Evolutionary conservation across 1,284 basidiomycete genomes (phyloP).

Genomic region (Bjerkandera adusta): DNA sequence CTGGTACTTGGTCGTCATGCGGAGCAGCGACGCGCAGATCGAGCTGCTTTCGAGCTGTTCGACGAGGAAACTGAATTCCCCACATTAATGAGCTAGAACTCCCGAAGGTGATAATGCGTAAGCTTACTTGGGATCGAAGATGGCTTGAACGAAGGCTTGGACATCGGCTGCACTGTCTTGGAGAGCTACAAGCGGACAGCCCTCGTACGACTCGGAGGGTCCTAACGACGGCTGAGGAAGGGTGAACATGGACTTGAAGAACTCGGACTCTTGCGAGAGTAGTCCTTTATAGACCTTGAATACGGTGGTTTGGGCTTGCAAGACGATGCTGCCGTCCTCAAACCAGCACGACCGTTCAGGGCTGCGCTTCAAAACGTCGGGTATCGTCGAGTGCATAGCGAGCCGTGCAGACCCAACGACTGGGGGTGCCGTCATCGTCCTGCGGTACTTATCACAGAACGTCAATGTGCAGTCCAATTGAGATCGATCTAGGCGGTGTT

Average conservation of each 20-base stretch:
- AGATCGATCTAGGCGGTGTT: too few relatives aligned
- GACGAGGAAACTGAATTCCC: too few relatives aligned
- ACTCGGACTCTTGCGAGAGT: neutral
- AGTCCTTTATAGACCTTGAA: slow-evolving; percentile 17
- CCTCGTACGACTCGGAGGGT: slow-evolving; percentile 1
- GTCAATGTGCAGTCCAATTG: too few relatives aligned
- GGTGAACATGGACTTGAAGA: slow-evolving; percentile 6
- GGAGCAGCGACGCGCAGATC: neutral
- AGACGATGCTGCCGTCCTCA: slow-evolving; percentile 17
- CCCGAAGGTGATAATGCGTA: neutral
- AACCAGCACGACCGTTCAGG: slow-evolving; percentile 13
- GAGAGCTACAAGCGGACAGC: slow-evolving; percentile 4
- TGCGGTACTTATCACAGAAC: too few relatives aligned
- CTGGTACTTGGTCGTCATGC: neutral
- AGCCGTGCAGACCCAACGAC: too few relatives aligned
- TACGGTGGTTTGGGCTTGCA: slow-evolving; percentile 12
- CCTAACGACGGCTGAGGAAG: neutral
- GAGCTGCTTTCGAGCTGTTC: too few relatives aligned
- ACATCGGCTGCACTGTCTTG: neutral
- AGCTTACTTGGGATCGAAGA: slow-evolving; percentile 1
- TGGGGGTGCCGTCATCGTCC: too few relatives aligned
- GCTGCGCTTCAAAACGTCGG: too few relatives aligned
- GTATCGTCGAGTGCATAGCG: too few relatives aligned
- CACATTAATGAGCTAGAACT: neutral
- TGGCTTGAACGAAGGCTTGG: neutral